Evolutionary conservation across 2,329 filamentous ascomycete species (phyloP).

Genomic region (Clarireedia homoeocarpa): DNA sequence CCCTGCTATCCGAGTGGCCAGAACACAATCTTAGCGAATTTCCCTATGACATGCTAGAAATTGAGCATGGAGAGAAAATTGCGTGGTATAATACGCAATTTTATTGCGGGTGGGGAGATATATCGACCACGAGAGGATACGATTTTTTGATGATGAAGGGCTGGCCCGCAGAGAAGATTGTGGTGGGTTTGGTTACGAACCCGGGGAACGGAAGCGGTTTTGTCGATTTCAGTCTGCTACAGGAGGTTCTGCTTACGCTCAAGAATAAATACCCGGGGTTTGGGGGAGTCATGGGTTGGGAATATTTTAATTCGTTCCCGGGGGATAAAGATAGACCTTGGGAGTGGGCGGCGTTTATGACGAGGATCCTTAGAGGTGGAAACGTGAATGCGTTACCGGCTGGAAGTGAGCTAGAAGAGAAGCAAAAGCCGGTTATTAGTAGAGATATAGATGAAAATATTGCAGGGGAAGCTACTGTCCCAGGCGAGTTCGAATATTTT

Average conservation of each 20-base stretch:
- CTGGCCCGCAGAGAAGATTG: slow-evolving; percentile 66
- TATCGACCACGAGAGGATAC: slow-evolving; percentile 33
- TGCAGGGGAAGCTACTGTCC: slow-evolving; percentile 12
- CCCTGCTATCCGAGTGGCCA: slow-evolving; percentile 49
- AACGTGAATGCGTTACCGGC: neutral
- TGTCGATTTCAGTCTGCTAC: slow-evolving; percentile 51
- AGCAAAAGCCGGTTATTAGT: neutral
- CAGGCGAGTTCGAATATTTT: slow-evolving; percentile 17
- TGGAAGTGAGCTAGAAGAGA: neutral
- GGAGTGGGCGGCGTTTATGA: slow-evolving; percentile 69
- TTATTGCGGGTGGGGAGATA: slow-evolving; percentile 70
- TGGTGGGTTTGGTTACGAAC: slow-evolving; percentile 75
- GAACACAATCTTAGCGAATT: slow-evolving; percentile 72
- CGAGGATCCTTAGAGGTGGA: slow-evolving; percentile 11
- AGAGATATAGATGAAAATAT: slow-evolving; percentile 8
- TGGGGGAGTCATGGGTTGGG: slow-evolving; percentile 90
- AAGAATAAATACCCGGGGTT: slow-evolving; percentile 57
- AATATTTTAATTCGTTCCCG: slow-evolving; percentile 80
- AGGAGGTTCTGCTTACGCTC: slow-evolving; percentile 48
- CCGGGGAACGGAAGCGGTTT: slow-evolving; percentile 63
- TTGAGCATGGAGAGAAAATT: slow-evolving; percentile 56
- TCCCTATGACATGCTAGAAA: slow-evolving; percentile 67
- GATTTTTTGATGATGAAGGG: slow-evolving; percentile 51
- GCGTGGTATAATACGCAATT: slow-evolving; percentile 89
- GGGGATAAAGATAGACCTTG: slow-evolving; percentile 56